These are phyloP conservation scores for Candida pseudoglaebosa DNA, from an alignment of 805 yeast species.

Conservation along the genomic window DNA sequence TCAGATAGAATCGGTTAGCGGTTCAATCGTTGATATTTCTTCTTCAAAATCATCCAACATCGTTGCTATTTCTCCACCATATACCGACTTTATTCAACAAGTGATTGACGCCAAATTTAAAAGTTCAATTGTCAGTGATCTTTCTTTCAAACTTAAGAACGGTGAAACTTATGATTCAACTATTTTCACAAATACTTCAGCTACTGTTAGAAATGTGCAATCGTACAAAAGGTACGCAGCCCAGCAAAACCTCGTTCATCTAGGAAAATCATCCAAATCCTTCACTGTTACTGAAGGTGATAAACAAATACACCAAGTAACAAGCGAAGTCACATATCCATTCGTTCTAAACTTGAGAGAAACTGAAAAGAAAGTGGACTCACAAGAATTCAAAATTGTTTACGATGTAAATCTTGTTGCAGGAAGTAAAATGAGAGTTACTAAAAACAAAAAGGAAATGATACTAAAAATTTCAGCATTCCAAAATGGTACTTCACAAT, in stretches of 20 bases:
- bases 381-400: constrained; percentile 13
- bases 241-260: constrained; percentile 28
- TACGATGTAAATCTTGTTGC: constrained; percentile 12
- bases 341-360: constrained; percentile 16
- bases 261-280: constrained; percentile 17
- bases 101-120: constrained; percentile 31
- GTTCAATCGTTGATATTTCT: constrained; percentile 29
- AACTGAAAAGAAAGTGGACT: constrained; percentile 5
- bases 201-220: constrained; percentile 37
- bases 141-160: constrained; percentile 34
- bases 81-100: constrained; percentile 33
- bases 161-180: constrained; percentile 31
- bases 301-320: constrained; percentile 4
- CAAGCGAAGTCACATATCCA: constrained; percentile 20
- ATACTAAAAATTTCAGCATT: constrained; percentile 11
- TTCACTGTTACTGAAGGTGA: constrained; percentile 19
- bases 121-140: constrained; percentile 28
- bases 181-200: constrained; percentile 22
- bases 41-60: constrained; percentile 21
- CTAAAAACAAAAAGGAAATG: constrained; percentile 13
- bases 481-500: constrained; percentile 31
- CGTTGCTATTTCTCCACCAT: constrained; percentile 36
- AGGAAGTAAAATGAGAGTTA: constrained; percentile 9
- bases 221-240: constrained; percentile 36
- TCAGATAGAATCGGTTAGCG: constrained; percentile 34